Base-by-base conservation (phyloP, 2,329 filamentous ascomycete genomes). In the Monilinia aucupariae region DNA sequence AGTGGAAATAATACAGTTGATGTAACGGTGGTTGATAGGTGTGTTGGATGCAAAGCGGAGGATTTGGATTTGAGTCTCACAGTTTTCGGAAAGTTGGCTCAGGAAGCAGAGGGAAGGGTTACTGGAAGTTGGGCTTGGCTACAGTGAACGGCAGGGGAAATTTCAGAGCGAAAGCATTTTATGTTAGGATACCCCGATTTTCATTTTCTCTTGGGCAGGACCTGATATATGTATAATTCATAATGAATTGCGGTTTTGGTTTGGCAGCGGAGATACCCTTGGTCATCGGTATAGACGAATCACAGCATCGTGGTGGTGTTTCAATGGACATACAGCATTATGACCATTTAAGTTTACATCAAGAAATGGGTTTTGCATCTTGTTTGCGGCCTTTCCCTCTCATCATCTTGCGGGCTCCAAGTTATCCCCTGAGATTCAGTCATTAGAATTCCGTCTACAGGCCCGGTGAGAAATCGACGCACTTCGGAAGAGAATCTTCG, bases 21-120 rank as follows among this genome's bases (percentile, higher is more conserved):
- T 72, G 77, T 88, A 12, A 85, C 77, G 61, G 82, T 89, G 17
- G 84, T 88, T 22, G 86, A 88, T 76, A 77, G 85, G 54, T 88
- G 86, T 77, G 69, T 71, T 3, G 78, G 76, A 1, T 80, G 78
- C 62, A 61, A 69, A 43, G 67, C 74, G 20, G 71, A 71, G 4
- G 78, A 79, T 72, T 63, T 80, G 50, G 78, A 80, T 71, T 73
- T 77, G n/a, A 79, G 74, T 48, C 68, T 75, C 37, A 70, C 65
- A 10, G 75, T 76, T 32, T 80, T 80, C 71, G 75, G 77, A 62
- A 73, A 71, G 66, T 69, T 82, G 61, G 82, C 79, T 61, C 76
- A 79, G 15, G 74, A 77, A 63, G 76, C 76, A 2, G 74, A 80
- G 67, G 74, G 71, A 27, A 73, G 77, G 64, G 80, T 75, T 8